phyloP scores from a whole-genome alignment of 129 eudicot genomes.

The Pseudognaphalium luteoalbum region DNA sequence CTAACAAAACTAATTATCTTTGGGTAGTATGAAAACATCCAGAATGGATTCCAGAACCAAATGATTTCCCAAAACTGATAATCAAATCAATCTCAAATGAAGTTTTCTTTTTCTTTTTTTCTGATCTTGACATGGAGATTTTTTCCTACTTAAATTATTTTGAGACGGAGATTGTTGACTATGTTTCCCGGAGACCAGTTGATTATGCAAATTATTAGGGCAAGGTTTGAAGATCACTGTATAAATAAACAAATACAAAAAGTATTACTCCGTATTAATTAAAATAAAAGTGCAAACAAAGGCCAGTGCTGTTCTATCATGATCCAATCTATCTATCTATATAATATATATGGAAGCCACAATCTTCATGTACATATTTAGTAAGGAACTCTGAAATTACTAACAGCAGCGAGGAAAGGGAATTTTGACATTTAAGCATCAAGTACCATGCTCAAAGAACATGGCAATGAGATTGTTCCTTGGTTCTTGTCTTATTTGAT shows the following conservation, averaged over 20 bases:
- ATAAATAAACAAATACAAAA: no score
- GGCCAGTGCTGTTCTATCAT: no score
- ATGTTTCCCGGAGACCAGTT: neutral
- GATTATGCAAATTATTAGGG: neutral
- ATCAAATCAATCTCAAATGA: neutral
- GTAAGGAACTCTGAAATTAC: no score
- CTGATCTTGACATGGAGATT: no score
- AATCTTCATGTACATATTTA: neutral
- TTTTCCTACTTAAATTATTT: no score
- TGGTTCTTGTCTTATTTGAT: neutral
- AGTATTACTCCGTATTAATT: no score
- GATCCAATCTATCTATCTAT: no score
- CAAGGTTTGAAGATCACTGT: neutral
- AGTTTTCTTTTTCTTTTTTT: no score
- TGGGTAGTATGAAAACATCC: no score
- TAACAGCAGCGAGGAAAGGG: neutral
- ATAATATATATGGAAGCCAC: neutral
- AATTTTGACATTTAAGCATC: neutral
- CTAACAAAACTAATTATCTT: no score
- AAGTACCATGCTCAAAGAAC: neutral
- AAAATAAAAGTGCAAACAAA: no score
- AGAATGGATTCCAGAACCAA: neutral
- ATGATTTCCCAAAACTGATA: neutral
- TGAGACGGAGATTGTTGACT: no score
- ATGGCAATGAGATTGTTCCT: neutral